Evolutionary conservation across 345 rosid genomes (phyloP), one percentile per base, ranked within the genome.

Genomic region (Erucastrum elatum): DNA sequence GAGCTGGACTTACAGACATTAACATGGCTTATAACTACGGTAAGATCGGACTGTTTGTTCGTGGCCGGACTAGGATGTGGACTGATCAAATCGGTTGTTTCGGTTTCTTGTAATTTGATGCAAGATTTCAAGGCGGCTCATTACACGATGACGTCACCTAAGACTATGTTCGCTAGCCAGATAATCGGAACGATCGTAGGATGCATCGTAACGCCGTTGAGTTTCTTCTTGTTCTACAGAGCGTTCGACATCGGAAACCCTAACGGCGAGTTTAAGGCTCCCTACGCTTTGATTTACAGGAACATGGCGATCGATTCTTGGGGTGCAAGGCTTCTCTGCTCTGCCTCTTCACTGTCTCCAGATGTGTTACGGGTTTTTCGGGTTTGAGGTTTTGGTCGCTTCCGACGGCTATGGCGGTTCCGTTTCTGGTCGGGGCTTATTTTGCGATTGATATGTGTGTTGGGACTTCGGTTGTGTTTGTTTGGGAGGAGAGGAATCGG

Each of bases 1-100:
- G 98, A 59, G 90, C 98, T 1, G 98, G 98, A 10, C 94, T 94
- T 9, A 94, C 98, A 0, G 98, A 94, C 78, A 89, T 90, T 2
- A 94, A 94, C 91, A 92, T 94, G 98, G 97, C 96, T 41, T 92
- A 92, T 69, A 94, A 94, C 80, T 94, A 94, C 16, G 96, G 96
- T 4, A 94, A 94, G 82, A 89, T 94, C 16, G 98, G 97, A 34
- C 86, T 94, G 4, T 94, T 94, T 29, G 84, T 90, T 9, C 0
- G 90, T 94, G 8, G 98, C 98, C 0, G 94, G 89, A 30, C 92
- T 94, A 0, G 98, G 98, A 0, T 94, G 97, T 55, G 97, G 98
- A 12, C 83, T 94, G 64, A 76, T 89, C 76, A 94, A 94, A 76
- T 94, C 98, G 1, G 97, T 89, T 15, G 90, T 94, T 62, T 89